These are phyloP conservation scores for Acidiella bohemica DNA, from an alignment of 495 filamentous ascomycete genomes.

Conservation along the genomic window DNA sequence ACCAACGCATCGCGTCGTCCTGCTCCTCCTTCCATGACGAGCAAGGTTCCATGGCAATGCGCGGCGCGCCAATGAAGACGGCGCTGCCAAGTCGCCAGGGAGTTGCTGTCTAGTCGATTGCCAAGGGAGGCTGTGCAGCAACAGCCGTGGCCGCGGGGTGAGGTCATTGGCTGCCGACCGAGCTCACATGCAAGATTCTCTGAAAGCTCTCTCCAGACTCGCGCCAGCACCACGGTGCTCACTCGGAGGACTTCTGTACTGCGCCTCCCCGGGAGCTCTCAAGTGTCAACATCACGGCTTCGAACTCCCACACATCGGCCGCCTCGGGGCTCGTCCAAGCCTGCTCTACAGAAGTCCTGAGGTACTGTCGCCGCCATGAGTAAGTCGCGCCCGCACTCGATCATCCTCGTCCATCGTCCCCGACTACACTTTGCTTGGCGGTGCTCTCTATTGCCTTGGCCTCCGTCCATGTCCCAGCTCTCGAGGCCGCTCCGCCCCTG, in stretches of 20 bases:
- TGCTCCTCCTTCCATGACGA: too few relatives aligned
- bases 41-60: too few relatives aligned
- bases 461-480: background rate
- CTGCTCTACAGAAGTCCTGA: background rate
- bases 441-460: background rate
- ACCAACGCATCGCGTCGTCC: too few relatives aligned
- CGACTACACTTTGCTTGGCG: background rate
- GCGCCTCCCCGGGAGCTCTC: background rate
- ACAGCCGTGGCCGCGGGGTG: too few relatives aligned
- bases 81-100: too few relatives aligned
- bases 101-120: too few relatives aligned
- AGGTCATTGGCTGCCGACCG: constrained; percentile 6
- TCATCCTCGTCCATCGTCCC: background rate
- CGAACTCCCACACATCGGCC: too few relatives aligned
- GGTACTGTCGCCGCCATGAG: background rate
- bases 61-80: too few relatives aligned
- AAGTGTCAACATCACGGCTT: background rate
- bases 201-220: background rate
- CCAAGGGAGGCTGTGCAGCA: too few relatives aligned
- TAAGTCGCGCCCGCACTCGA: background rate
- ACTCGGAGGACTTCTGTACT: background rate
- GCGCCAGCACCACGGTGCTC: background rate
- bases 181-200: too few relatives aligned
- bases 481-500: background rate
- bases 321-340: too few relatives aligned